Percentiles rank a stretch among this genome's conserved stretches.
phyloP scores from a whole-genome alignment of 2,329 filamentous ascomycete species.

The Venturia asperata region DNA sequence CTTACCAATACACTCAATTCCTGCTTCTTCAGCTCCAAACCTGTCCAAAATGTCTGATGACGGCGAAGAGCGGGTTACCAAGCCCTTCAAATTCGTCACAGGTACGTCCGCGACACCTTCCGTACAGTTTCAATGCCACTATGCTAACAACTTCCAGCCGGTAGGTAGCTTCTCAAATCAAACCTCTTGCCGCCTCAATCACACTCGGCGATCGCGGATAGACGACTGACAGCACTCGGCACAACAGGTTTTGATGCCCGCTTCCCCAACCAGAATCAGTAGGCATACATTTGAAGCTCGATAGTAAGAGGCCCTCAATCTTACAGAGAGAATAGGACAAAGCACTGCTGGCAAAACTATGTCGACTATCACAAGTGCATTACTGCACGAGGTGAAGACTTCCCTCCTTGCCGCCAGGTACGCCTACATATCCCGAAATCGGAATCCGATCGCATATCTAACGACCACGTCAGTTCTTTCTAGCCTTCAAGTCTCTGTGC shows the following conservation, averaged over 20 bases:
- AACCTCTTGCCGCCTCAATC: background rate
- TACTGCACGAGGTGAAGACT: slow-evolving; percentile 96
- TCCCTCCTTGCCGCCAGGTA: slow-evolving; percentile 95
- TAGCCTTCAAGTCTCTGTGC: slow-evolving; percentile 95
- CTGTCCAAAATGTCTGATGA: slow-evolving; percentile 69
- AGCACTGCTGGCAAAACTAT: slow-evolving; percentile 99
- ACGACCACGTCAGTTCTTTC: slow-evolving; percentile 65
- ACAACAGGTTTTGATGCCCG: slow-evolving; percentile 87
- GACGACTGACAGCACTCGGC: background rate
- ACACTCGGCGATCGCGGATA: background rate
- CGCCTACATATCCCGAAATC: slow-evolving; percentile 20
- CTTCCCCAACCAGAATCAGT: slow-evolving; percentile 97
- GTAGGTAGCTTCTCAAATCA: slow-evolving; percentile 34
- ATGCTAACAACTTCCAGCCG: slow-evolving; percentile 37
- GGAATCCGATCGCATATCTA: background rate
- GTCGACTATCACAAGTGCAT: slow-evolving; percentile 99
- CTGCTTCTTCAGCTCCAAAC: slow-evolving; percentile 28
- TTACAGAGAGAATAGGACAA: slow-evolving; percentile 49
- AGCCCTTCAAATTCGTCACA: slow-evolving; percentile 99
- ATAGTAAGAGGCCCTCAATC: slow-evolving; percentile 17
- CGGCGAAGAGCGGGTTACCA: slow-evolving; percentile 74
- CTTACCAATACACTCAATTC: slow-evolving; percentile 21
- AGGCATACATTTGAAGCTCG: slow-evolving; percentile 1
- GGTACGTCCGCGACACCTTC: slow-evolving; percentile 45
- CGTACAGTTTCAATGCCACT: slow-evolving; percentile 22